phyloP scores from a whole-genome alignment of 2,329 filamentous ascomycete genomes.

The Paraphoma chrysanthemicola region DNA sequence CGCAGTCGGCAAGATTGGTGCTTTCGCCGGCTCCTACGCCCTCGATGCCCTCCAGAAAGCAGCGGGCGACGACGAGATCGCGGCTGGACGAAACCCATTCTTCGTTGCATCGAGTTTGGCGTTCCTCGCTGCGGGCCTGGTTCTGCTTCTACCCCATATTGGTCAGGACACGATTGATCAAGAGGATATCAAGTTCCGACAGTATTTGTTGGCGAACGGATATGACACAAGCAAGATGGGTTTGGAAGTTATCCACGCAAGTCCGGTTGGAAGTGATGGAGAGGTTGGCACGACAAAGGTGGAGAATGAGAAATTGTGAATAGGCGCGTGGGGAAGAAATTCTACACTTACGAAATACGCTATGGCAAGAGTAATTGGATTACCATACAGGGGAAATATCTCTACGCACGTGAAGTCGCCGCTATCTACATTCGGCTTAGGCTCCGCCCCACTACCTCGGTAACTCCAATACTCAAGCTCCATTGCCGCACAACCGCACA shows the following conservation, averaged over 20 bases:
- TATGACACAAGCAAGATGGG: slow-evolving; percentile 74
- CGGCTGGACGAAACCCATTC: slow-evolving; percentile 83
- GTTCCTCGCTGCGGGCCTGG: slow-evolving; percentile 70
- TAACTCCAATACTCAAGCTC: not conserved
- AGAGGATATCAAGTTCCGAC: slow-evolving; percentile 79
- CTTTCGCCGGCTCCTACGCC: slow-evolving; percentile 85
- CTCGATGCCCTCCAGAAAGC: slow-evolving; percentile 68
- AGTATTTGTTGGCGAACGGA: slow-evolving; percentile 74
- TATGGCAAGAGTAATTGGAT: too few species aligned
- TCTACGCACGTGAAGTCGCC: not conserved
- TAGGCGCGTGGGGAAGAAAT: too few species aligned
- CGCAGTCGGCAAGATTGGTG: slow-evolving; percentile 77
- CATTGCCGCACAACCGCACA: not conserved
- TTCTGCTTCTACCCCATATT: slow-evolving; percentile 76
- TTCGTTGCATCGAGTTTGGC: slow-evolving; percentile 82
- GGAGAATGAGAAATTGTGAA: not conserved
- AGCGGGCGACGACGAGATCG: slow-evolving; percentile 41
- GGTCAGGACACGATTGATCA: slow-evolving; percentile 81
- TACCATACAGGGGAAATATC: not conserved
- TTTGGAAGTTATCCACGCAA: slow-evolving; percentile 9
- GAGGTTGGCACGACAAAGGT: not conserved
- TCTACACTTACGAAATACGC: too few species aligned
- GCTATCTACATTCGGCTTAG: not conserved
- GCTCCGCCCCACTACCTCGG: not conserved
- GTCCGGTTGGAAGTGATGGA: slow-evolving; percentile 13